Conservation (phyloP, 2,329 filamentous ascomycete genomes). For the Aspergillus clavatus region DNA sequence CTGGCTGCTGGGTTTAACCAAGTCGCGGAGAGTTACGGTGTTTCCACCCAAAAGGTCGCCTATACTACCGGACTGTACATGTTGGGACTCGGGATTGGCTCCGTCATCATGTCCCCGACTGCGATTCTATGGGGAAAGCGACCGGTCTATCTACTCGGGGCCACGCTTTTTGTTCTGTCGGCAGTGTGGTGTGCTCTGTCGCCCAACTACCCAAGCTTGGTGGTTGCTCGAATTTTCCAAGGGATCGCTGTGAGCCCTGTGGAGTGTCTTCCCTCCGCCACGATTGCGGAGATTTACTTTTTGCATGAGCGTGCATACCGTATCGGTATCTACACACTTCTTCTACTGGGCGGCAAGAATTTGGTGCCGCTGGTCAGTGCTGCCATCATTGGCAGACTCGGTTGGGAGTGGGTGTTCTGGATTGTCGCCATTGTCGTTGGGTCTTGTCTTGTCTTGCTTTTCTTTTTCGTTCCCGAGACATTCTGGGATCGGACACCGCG, state of each 20-base stretch:
- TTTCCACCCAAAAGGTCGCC: constrained; percentile 68
- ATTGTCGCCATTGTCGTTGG: constrained; percentile 77
- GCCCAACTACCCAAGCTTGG: constrained; percentile 71
- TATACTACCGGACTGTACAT: constrained; percentile 90
- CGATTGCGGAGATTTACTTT: constrained; percentile 94
- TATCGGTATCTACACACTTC: constrained; percentile 85
- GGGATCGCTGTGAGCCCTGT: constrained; percentile 84
- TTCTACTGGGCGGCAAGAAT: constrained; percentile 88
- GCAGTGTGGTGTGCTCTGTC: constrained; percentile 84
- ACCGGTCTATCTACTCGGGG: constrained; percentile 76
- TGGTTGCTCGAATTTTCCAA: constrained; percentile 79
- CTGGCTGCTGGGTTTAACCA: constrained; percentile 85
- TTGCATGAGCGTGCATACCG: constrained; percentile 89
- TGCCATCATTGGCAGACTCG: constrained; percentile 68
- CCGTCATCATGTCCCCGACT: constrained; percentile 78
- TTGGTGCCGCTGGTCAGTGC: constrained; percentile 82
- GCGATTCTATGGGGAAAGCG: constrained; percentile 88
- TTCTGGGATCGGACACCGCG: constrained; percentile 86
- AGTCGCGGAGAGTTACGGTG: constrained; percentile 62
- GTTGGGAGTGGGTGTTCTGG: constrained; percentile 92
- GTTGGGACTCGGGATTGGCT: constrained; percentile 84
- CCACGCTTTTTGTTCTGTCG: constrained; percentile 70
- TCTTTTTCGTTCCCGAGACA: constrained; percentile 89
- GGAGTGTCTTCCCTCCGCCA: constrained; percentile 87
- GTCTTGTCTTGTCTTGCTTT: constrained; percentile 65